Conservation (phyloP, 192 early-diverging fungal species). For the Allomyces javanicus region DNA sequence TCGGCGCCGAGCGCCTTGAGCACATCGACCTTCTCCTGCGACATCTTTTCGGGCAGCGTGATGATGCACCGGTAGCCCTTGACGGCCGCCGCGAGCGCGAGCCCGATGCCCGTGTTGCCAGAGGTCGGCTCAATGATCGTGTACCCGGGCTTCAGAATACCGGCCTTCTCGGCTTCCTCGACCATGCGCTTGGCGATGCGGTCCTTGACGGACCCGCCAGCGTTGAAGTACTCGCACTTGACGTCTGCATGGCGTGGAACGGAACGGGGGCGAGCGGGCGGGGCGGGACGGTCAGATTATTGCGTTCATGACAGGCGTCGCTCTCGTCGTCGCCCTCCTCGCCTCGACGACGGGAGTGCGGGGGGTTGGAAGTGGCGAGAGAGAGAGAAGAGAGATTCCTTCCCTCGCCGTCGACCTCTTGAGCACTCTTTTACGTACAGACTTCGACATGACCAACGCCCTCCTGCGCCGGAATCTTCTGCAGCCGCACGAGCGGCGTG, state of each 20-base stretch:
- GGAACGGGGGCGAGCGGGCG: background rate
- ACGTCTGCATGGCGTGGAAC: constrained; percentile 18
- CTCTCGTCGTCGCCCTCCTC: too few species aligned
- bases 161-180: constrained; percentile 81
- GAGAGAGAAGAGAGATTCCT: too few species aligned
- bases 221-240: constrained; percentile 99
- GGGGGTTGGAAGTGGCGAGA: too few species aligned
- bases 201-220: constrained; percentile 97
- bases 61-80: constrained; percentile 98
- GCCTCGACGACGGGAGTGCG: too few species aligned
- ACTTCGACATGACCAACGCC: constrained; percentile 34
- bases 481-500: constrained; percentile 83
- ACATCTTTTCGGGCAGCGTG: constrained; percentile 99
- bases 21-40: constrained; percentile 97
- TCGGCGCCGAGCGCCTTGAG: constrained; percentile 94
- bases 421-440: background rate
- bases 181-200: constrained; percentile 94
- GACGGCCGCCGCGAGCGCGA: constrained; percentile 90
- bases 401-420: too few species aligned
- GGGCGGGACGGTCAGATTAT: background rate
- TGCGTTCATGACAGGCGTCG: too few species aligned
- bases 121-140: constrained; percentile 98
- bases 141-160: constrained; percentile 70
- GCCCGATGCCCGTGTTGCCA: constrained; percentile 95
- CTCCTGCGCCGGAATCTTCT: constrained; percentile 62